A percentile compares a stretch with the other conserved stretches of the same genome.
Evolutionary conservation across 2,329 filamentous ascomycete genomes (phyloP).

Genomic region (Knufia petricola): DNA sequence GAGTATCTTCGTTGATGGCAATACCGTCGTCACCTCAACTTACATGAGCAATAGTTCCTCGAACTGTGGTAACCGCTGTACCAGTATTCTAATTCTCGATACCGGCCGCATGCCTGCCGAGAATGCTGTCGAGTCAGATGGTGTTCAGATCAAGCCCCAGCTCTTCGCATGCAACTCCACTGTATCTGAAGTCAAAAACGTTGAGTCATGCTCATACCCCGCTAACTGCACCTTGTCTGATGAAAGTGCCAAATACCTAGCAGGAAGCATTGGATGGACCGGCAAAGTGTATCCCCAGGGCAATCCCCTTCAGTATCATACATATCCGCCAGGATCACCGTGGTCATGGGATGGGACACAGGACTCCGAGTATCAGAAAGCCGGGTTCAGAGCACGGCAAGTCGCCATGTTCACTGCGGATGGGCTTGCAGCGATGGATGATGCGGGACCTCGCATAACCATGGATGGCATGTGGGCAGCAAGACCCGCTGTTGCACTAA

Average conservation of each 20-base stretch:
- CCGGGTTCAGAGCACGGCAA: constrained; percentile 7
- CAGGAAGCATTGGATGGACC: constrained; percentile 20
- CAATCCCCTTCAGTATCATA: constrained; percentile 5
- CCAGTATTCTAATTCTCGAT: constrained; percentile 17
- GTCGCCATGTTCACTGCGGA: constrained; percentile 19
- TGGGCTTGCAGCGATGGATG: constrained; percentile 20
- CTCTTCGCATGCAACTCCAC: constrained; percentile 20
- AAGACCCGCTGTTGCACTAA: constrained; percentile 70
- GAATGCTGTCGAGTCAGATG: constrained; percentile 8
- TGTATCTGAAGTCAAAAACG: constrained; percentile 11
- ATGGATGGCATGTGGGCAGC: constrained; percentile 79
- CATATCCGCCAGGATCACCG: constrained; percentile 1
- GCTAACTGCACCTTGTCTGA: constrained; percentile 10
- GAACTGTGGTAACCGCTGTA: constrained; percentile 19
- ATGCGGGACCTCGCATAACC: constrained; percentile 33
- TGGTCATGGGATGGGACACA: constrained; percentile 2
- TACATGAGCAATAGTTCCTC: constrained; percentile 8
- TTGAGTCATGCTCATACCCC: not conserved
- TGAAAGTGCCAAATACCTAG: constrained; percentile 16
- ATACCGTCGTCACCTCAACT: not conserved
- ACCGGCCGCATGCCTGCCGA: constrained; percentile 15
- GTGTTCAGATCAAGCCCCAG: constrained; percentile 8
- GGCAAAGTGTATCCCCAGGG: constrained; percentile 7
- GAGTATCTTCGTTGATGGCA: not conserved
- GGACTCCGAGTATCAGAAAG: not conserved